These are phyloP conservation scores for Aquilaria sinensis DNA, from an alignment of 345 rosid genomes.

Conservation along the genomic window DNA sequence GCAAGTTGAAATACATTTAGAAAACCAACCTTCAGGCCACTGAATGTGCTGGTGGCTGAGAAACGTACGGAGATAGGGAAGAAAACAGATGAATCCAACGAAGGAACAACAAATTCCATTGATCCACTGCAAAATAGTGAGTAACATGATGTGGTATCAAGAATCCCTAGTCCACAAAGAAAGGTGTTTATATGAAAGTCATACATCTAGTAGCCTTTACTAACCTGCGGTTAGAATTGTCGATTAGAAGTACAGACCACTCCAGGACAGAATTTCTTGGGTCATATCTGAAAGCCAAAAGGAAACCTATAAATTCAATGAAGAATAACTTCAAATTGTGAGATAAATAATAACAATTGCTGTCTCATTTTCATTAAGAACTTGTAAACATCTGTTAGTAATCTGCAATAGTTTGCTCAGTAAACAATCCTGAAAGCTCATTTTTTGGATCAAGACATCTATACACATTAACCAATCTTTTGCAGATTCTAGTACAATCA, in stretches of 20 bases:
- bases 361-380: not conserved
- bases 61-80: conserved; percentile 87
- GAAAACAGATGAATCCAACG: conserved; percentile 75
- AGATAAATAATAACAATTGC: not conserved
- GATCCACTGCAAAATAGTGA: conserved; percentile 57
- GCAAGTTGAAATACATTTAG: conserved; percentile 1
- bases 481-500: not conserved
- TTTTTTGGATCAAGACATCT: too few species aligned
- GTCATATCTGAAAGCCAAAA: conserved; percentile 47
- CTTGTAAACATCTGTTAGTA: too few species aligned
- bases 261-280: conserved; percentile 75
- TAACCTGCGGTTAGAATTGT: conserved; percentile 84
- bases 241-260: conserved; percentile 84
- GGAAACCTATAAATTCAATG: not conserved
- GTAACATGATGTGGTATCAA: not conserved
- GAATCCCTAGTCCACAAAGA: not conserved
- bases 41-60: conserved; percentile 70
- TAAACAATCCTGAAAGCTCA: too few species aligned
- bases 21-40: conserved; percentile 65
- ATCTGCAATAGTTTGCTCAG: too few species aligned
- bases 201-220: conserved; percentile 1
- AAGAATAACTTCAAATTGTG: not conserved
- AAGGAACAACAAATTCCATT: conserved; percentile 93
- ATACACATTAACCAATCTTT: not conserved
- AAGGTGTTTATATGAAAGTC: not conserved